Base-by-base conservation (phyloP, 192 early-diverging fungal genomes). In the Coemansia sp. region DNA sequence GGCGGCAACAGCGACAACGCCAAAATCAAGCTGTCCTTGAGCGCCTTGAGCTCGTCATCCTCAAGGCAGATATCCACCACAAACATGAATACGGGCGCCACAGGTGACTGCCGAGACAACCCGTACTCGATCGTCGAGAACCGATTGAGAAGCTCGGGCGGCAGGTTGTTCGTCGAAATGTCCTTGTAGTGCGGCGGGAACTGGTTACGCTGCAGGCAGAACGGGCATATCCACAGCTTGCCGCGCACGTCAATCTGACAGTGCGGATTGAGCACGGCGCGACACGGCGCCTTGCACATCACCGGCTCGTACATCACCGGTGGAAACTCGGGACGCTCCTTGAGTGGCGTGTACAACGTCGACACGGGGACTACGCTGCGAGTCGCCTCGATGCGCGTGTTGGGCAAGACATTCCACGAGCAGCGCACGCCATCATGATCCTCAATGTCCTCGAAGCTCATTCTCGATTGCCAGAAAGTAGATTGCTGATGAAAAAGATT, bases 211-310 rank as follows among this genome's bases (percentile, higher is more conserved):
- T 94, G 92, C 73, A 97, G 79, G 71, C 98, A 98, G 79, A 99
- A 96, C n/a, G 98, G 94, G 69, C 97, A 99, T 63, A 97, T 96
- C 97, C 97, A 99, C 31, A 98, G 85, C 79, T 95, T 95, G 11
- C 89, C 92, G 37, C 94, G 94, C 20, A 96, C 89, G 79, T 99
- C 97, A 67, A 98, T 94, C 85, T 98, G 96, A 75, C 97, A 98
- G 85, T 95, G 97, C 58, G 97, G 97, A 73, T 98, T 99, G 43
- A 99, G 87, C 64, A 99, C 92, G 25, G 94, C 97, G 27, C 94
- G 86, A 74, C 97, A 99, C 10, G 94, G 92, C 60, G 93, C 87
- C 74, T 94, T 96, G 86, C 97, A 99, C 59, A 92, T 93, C 31
- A 99, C 93, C n/a, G 97, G 97, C 78, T 99, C 96, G 83, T 99